Conservation (phyloP, 495 filamentous ascomycete genomes). For the Penicillium paxilli region DNA sequence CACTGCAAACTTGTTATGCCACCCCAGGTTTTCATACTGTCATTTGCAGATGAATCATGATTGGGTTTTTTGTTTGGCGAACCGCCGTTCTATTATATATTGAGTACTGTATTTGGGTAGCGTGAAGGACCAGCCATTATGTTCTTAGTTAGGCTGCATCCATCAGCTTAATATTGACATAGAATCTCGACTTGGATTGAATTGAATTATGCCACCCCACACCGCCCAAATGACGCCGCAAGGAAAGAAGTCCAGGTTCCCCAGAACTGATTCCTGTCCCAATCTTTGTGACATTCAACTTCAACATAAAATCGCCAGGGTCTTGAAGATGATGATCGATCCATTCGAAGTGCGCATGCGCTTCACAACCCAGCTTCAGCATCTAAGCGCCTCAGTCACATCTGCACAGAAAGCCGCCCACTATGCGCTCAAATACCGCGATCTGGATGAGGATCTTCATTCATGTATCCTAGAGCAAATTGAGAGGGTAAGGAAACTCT, state of each 20-base stretch:
- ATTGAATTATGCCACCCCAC: not conserved
- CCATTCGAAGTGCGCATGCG: constrained; percentile 98
- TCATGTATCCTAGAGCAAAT: constrained; percentile 96
- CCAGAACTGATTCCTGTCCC: constrained; percentile 2
- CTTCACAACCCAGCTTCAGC: constrained; percentile 84
- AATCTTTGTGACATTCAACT: no score
- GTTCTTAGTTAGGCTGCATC: no score
- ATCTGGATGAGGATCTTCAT: constrained; percentile 95
- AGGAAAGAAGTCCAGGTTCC: not conserved
- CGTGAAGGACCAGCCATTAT: no score
- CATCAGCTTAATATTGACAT: no score
- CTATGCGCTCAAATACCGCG: constrained; percentile 89
- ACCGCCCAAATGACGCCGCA: constrained; percentile 2
- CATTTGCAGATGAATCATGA: no score
- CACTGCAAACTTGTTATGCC: no score
- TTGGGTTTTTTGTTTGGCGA: no score
- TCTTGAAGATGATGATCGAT: constrained; percentile 79
- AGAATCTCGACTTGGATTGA: no score
- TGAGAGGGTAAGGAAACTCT: constrained; percentile 59
- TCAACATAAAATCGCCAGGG: constrained; percentile 3
- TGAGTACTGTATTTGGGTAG: no score
- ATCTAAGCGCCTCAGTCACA: constrained; percentile 84
- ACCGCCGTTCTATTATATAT: no score
- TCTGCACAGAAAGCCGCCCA: constrained; percentile 90
- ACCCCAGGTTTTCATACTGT: no score